phyloP scores from a whole-genome alignment of 163 green algal genomes.

The Trebouxia gelatinosa region DNA sequence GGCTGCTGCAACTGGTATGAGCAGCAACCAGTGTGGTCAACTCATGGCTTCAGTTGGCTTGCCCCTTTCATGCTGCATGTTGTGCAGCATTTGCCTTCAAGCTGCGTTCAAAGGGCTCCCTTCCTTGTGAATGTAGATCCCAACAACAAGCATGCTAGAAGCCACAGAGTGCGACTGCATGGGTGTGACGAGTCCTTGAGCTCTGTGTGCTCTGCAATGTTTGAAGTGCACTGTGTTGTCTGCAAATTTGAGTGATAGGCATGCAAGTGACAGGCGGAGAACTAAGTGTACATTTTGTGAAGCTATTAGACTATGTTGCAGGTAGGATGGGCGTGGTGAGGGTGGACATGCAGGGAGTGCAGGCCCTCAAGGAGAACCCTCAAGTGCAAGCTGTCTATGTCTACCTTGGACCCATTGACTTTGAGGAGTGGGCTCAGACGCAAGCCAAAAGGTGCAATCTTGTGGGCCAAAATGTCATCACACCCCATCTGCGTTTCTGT shows the following conservation, averaged over 20 bases:
- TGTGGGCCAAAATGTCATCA: slow-evolving; percentile 24
- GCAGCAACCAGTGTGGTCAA: not conserved
- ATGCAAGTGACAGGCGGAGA: too few relatives aligned
- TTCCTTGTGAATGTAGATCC: too few relatives aligned
- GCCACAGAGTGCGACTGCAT: too few relatives aligned
- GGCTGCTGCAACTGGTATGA: slow-evolving; percentile 12
- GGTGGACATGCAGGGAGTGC: slow-evolving; percentile 62
- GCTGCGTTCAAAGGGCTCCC: not conserved
- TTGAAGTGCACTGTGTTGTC: too few relatives aligned
- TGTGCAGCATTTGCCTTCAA: not conserved
- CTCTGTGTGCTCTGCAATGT: too few relatives aligned
- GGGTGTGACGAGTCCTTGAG: too few relatives aligned
- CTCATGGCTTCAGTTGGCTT: not conserved
- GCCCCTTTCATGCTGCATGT: too few relatives aligned
- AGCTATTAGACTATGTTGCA: too few relatives aligned
- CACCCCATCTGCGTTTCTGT: not conserved
- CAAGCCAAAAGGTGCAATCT: slow-evolving; percentile 44
- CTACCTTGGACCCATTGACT: slow-evolving; percentile 48
- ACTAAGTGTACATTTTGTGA: not conserved
- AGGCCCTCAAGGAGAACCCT: slow-evolving; percentile 49
- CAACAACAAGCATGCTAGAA: too few relatives aligned
- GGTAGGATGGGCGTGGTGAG: slow-evolving; percentile 65
- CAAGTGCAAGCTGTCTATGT: slow-evolving; percentile 72
- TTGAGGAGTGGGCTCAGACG: slow-evolving; percentile 55
- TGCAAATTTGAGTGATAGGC: too few relatives aligned